Evolutionary conservation across 441 rosid genomes (phyloP).

Genomic region (Omphalea diandra): DNA sequence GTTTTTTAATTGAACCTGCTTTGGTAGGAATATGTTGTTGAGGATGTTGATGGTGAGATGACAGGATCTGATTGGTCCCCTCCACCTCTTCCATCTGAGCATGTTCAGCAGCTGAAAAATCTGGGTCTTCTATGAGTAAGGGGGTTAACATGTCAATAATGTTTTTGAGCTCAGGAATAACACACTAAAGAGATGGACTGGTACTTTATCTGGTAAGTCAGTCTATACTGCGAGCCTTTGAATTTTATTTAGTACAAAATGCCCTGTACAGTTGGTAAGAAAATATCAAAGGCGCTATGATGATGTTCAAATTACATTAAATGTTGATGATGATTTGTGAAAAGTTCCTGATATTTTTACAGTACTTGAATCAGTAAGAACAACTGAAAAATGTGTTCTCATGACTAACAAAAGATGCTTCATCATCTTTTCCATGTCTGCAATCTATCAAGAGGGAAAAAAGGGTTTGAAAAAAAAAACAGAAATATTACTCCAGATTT

Average conservation of each 20-base stretch:
- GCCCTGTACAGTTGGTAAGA: constrained; percentile 16
- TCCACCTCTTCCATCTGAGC: constrained; percentile 84
- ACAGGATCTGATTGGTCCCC: constrained; percentile 91
- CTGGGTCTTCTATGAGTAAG: constrained; percentile 76
- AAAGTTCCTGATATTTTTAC: constrained; percentile 10
- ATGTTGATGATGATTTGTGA: constrained; percentile 19
- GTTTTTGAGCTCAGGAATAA: constrained; percentile 26
- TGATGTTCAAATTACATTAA: constrained; percentile 9
- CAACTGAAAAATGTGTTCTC: constrained; percentile 11
- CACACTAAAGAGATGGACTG: constrained; percentile 31
- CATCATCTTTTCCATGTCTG: constrained; percentile 9
- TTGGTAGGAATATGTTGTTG: constrained; percentile 89
- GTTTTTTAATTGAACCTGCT: background rate
- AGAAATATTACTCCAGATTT: background rate
- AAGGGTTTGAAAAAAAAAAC: background rate
- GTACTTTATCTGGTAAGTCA: constrained; percentile 28
- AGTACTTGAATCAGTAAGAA: background rate
- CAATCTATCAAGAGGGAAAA: background rate
- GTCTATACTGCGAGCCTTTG: constrained; percentile 22
- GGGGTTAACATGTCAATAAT: background rate
- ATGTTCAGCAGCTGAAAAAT: constrained; percentile 86
- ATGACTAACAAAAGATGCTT: constrained; percentile 25
- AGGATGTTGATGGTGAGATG: constrained; percentile 94
- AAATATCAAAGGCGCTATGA: constrained; percentile 3
- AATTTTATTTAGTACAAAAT: background rate